Conservation (phyloP, 225 moss, liverwort and hornwort species). For the Asterella californica region DNA sequence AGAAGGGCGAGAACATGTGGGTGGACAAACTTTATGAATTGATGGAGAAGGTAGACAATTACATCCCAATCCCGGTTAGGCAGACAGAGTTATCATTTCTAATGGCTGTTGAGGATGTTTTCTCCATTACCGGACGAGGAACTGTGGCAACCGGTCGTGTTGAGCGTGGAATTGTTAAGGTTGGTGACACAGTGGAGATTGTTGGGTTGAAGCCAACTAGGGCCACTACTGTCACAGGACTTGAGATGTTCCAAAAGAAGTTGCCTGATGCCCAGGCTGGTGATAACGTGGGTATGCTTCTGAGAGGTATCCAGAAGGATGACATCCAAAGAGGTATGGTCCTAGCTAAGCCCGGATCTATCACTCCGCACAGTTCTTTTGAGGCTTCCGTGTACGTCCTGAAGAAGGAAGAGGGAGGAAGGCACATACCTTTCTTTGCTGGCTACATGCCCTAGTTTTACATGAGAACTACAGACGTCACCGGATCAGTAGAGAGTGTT, state of each 20-base stretch:
- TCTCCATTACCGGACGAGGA: conserved; percentile 77
- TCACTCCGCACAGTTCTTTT: conserved; percentile 59
- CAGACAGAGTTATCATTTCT: conserved; percentile 65
- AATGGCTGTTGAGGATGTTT: conserved; percentile 81
- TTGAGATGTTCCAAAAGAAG: conserved; percentile 85
- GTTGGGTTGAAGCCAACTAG: conserved; percentile 45
- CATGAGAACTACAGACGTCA: conserved; percentile 79
- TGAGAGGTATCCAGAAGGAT: conserved; percentile 68
- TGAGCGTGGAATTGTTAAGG: conserved; percentile 63
- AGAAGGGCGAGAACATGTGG: conserved; percentile 59
- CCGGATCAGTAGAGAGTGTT: conserved; percentile 49
- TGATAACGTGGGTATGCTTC: conserved; percentile 68
- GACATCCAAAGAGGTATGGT: conserved; percentile 79
- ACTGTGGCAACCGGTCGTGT: conserved; percentile 74
- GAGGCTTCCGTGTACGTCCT: conserved; percentile 74
- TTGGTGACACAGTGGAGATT: conserved; percentile 60
- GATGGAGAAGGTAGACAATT: conserved; percentile 68
- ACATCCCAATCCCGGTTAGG: conserved; percentile 64
- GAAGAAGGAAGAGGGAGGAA: conserved; percentile 82
- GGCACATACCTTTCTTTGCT: conserved; percentile 73
- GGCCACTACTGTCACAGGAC: conserved; percentile 63
- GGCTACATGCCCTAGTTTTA: conserved; percentile 85
- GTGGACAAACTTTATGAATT: conserved; percentile 66
- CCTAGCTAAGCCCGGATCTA: conserved; percentile 67
- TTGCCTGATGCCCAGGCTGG: conserved; percentile 70